A percentile compares a stretch with the other conserved stretches of the same genome.
Evolutionary conservation across 306 rosid species (phyloP).

Genomic region (Pyrus bretschneideri): DNA sequence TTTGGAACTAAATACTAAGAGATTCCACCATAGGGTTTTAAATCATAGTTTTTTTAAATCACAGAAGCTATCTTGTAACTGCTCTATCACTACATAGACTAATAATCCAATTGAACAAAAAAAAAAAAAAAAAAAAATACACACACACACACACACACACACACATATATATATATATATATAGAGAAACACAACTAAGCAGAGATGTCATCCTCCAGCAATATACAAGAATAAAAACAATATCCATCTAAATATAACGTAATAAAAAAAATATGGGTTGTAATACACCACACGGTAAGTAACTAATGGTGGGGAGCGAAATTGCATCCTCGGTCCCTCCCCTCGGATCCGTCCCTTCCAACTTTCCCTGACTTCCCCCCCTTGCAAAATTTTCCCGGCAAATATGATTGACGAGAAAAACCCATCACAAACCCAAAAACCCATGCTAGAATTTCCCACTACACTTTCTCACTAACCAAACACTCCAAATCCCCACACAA

Average conservation of each 20-base stretch:
- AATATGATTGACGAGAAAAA: not conserved
- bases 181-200: too few species aligned
- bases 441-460: not conserved
- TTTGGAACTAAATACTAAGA: too few species aligned
- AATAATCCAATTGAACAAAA: too few species aligned
- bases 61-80: too few species aligned
- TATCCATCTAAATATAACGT: not conserved
- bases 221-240: too few species aligned
- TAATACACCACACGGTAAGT: not conserved
- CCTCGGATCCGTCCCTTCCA: not conserved
- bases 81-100: too few species aligned
- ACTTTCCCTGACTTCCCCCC: not conserved
- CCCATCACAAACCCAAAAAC: not conserved
- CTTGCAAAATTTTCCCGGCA: slow-evolving; percentile 7
- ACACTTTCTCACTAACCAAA: slow-evolving; percentile 1
- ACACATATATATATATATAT: too few species aligned
- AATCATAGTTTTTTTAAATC: too few species aligned
- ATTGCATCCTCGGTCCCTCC: not conserved
- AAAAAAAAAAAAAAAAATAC: too few species aligned
- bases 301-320: slow-evolving; percentile 3
- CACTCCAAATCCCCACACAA: not conserved
- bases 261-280: not conserved
- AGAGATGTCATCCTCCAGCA: too few species aligned
- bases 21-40: too few species aligned
- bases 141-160: too few species aligned